These are phyloP conservation scores for Remersonia thermophila DNA, from an alignment of 2,329 filamentous ascomycete species.

Conservation along the genomic window DNA sequence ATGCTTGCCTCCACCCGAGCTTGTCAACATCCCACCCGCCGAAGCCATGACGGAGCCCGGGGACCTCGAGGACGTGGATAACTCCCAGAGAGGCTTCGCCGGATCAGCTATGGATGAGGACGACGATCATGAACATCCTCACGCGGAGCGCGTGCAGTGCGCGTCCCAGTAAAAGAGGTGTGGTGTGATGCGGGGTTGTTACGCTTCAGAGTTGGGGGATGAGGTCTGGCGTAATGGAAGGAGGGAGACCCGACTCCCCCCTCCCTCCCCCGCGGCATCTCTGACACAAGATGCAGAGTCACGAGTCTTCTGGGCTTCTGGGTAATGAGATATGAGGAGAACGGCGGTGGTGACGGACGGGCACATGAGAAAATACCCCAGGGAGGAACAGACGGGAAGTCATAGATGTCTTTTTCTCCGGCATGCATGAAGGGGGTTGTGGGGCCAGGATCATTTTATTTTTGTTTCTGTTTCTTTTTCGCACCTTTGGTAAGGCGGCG, in stretches of 20 bases:
- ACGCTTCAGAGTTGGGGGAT: background rate
- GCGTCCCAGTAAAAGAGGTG: slow-evolving; percentile 65
- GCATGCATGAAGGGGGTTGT: slow-evolving; percentile 15
- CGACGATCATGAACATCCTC: slow-evolving; percentile 57
- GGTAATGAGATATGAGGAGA: slow-evolving; percentile 7
- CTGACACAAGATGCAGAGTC: too few relatives aligned
- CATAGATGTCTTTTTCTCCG: slow-evolving; percentile 8
- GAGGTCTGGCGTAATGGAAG: background rate
- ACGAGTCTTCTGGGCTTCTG: slow-evolving; percentile 1
- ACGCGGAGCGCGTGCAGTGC: slow-evolving; percentile 73
- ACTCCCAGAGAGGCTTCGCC: slow-evolving; percentile 52
- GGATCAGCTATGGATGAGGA: slow-evolving; percentile 59
- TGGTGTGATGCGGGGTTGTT: background rate
- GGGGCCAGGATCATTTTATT: too few relatives aligned
- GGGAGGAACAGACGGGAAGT: slow-evolving; percentile 1
- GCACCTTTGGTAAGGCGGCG: too few relatives aligned
- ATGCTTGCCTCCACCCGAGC: slow-evolving; percentile 60
- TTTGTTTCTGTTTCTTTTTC: too few relatives aligned
- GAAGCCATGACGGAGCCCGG: slow-evolving; percentile 90
- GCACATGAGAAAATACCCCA: slow-evolving; percentile 9
- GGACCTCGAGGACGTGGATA: slow-evolving; percentile 74
- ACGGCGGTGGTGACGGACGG: slow-evolving; percentile 1
- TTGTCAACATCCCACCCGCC: slow-evolving; percentile 54
- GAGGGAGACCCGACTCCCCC: background rate
- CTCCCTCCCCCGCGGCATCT: too few relatives aligned